Base-by-base conservation (phyloP, 345 rosid species). In the Mangifera indica region DNA sequence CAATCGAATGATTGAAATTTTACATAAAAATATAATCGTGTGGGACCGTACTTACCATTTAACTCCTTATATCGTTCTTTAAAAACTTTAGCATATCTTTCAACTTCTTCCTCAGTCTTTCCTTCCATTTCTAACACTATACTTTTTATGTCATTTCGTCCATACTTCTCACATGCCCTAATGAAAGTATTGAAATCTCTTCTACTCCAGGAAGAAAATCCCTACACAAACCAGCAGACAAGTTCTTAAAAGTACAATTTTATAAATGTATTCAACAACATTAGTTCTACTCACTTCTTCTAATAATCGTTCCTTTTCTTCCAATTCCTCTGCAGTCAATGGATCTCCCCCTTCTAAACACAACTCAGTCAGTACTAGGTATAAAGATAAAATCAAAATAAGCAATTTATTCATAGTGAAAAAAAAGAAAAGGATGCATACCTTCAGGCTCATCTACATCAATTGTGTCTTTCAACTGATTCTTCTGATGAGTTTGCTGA, bases 401-500 rank as follows among this genome's bases (percentile, higher is more conserved):
- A 64, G 53, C 65, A 53, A 17, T 29, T 3, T 10, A 10, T 34
- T 55, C 1, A 45, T 63, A 13, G 10, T 20, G 17, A 18, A 0
- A 64, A 10, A 26, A 22, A 32, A 29, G 3, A 29, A n/a, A 65
- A 65, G 37, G 26, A 48, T 9, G 10, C 71, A 34, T 52, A 95
- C 98, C 99, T 91, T 93, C 99, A 76, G 98, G 93, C 76, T 96
- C 99, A 73, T 93, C 99, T 15, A 88, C 98, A 13, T 96, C 98
- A 80, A 96, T 88, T 26, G 98, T 66, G 74, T 93, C 99, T 79
- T 96, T 96, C 81, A 89, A 40, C 86, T 93, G 98, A 79, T 87
- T 96, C 83, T 96, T 96, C 83, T 96, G 98, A 83, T 96, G 97
- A 17, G 88, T 79, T 93, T 93, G 97, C 99, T 96, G 89, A 81